Evolutionary conservation across 176 grass and related monocot genomes (phyloP).

Genomic region (Oryza meyeriana): DNA sequence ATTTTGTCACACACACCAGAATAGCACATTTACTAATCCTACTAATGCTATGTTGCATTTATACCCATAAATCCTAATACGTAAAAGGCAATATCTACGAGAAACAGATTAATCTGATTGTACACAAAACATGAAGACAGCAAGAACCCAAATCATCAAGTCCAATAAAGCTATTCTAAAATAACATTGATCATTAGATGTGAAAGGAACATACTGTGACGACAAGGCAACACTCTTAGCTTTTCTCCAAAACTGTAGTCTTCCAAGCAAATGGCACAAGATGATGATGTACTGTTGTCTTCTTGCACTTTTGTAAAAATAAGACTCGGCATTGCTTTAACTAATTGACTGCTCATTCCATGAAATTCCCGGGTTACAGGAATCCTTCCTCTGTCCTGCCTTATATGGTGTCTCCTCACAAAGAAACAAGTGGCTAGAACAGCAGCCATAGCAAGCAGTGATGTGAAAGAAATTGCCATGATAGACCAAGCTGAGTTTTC

Average conservation of each 20-base stretch:
- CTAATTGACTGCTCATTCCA: conserved; percentile 85
- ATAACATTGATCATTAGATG: not conserved
- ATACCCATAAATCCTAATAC: not conserved
- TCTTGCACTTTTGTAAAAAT: conserved; percentile 76
- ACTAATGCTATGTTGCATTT: not conserved
- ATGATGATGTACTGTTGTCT: conserved; percentile 76
- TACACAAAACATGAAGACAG: not conserved
- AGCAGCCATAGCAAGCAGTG: conserved; percentile 86
- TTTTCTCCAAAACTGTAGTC: conserved; percentile 82
- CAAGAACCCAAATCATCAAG: not conserved
- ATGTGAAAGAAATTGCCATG: conserved; percentile 78
- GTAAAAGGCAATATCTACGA: conserved; percentile 3
- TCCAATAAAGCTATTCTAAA: conserved; percentile 10
- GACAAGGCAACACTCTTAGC: conserved; percentile 80
- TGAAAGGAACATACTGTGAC: conserved; percentile 69
- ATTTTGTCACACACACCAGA: not conserved
- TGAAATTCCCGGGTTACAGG: conserved; percentile 52
- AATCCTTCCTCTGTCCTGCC: conserved; percentile 40
- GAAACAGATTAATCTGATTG: conserved; percentile 1
- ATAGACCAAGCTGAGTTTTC: conserved; percentile 75
- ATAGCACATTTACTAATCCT: not conserved
- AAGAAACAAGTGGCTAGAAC: conserved; percentile 82
- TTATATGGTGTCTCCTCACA: conserved; percentile 65
- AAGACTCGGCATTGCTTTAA: conserved; percentile 89
- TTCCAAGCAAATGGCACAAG: conserved; percentile 95